phyloP scores from a whole-genome alignment of 768 basidiomycete species.

The Lentinus brumalis region DNA sequence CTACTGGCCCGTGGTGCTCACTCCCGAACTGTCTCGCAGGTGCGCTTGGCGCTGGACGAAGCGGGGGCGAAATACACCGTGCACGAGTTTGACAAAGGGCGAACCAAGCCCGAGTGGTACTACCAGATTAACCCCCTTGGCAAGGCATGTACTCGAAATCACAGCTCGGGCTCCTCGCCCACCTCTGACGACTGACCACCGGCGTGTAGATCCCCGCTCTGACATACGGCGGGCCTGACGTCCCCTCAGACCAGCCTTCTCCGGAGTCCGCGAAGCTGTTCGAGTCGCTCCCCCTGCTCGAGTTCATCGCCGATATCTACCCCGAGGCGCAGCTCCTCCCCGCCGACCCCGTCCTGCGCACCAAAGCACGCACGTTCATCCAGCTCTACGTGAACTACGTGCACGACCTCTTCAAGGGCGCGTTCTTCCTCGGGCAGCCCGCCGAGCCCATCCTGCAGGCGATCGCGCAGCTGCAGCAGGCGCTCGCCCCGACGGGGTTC shows the following conservation, averaged over 20 bases:
- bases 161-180: no score
- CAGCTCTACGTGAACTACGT: slow-evolving; percentile 51
- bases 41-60: slow-evolving; percentile 64
- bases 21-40: slow-evolving; percentile 32
- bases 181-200: neutral
- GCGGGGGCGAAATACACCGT: slow-evolving; percentile 48
- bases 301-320: slow-evolving; percentile 64
- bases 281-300: slow-evolving; percentile 64
- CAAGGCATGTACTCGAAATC: slow-evolving; percentile 44
- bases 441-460: slow-evolving; percentile 45
- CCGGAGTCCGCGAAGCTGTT: slow-evolving; percentile 59
- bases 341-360: slow-evolving; percentile 53
- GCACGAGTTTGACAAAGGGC: slow-evolving; percentile 58
- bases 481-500: slow-evolving; percentile 50
- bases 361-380: slow-evolving; percentile 62
- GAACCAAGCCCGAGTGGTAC: slow-evolving; percentile 70
- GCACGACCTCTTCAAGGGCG: slow-evolving; percentile 36
- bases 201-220: slow-evolving; percentile 52
- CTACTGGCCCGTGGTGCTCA: neutral
- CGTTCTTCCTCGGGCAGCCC: slow-evolving; percentile 42
- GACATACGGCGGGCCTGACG: slow-evolving; percentile 60
- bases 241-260: slow-evolving; percentile 55
- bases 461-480: slow-evolving; percentile 48
- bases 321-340: slow-evolving; percentile 52
- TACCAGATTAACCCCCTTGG: slow-evolving; percentile 62